These are phyloP conservation scores for Botrytis tulipae DNA, from an alignment of 2,329 filamentous ascomycete genomes.

Conservation along the genomic window DNA sequence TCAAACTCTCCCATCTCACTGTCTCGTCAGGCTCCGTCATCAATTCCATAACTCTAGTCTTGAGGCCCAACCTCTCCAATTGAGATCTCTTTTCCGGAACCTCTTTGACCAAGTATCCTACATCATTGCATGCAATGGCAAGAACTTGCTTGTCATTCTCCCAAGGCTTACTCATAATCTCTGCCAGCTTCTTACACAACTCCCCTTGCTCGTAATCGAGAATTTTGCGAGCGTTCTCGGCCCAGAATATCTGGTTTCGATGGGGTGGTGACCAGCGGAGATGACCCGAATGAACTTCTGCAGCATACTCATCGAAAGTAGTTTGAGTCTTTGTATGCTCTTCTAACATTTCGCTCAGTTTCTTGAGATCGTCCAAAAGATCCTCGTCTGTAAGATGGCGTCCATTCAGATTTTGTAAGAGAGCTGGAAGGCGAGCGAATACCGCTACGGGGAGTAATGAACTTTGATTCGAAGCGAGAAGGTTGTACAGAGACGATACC, in stretches of 20 bases:
- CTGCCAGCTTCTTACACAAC: slow-evolving; percentile 63
- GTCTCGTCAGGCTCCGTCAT: slow-evolving; percentile 70
- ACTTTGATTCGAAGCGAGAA: slow-evolving; percentile 69
- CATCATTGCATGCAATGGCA: slow-evolving; percentile 71
- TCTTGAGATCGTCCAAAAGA: slow-evolving; percentile 60
- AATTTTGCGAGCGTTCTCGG: slow-evolving; percentile 68
- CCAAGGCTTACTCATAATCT: slow-evolving; percentile 66
- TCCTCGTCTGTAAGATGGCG: slow-evolving; percentile 65
- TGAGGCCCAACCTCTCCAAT: slow-evolving; percentile 66
- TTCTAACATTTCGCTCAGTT: slow-evolving; percentile 61
- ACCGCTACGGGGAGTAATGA: slow-evolving; percentile 80
- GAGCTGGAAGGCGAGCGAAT: slow-evolving; percentile 72
- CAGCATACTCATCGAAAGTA: slow-evolving; percentile 51
- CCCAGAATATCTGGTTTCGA: slow-evolving; percentile 68
- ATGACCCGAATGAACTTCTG: slow-evolving; percentile 66
- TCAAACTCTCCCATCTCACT: slow-evolving; percentile 71
- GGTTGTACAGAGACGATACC: slow-evolving; percentile 84
- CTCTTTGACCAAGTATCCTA: slow-evolving; percentile 68
- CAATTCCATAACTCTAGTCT: slow-evolving; percentile 68
- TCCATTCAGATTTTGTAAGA: slow-evolving; percentile 61
- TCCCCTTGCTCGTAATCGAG: slow-evolving; percentile 65
- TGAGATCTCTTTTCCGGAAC: slow-evolving; percentile 64
- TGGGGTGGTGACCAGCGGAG: slow-evolving; percentile 75
- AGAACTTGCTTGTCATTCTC: slow-evolving; percentile 70
- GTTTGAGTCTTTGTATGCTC: slow-evolving; percentile 66